A percentile compares a stretch with the other conserved stretches of the same genome.
phyloP scores from a whole-genome alignment of 2,329 filamentous ascomycete genomes.

The Pseudogymnoascus sp. region DNA sequence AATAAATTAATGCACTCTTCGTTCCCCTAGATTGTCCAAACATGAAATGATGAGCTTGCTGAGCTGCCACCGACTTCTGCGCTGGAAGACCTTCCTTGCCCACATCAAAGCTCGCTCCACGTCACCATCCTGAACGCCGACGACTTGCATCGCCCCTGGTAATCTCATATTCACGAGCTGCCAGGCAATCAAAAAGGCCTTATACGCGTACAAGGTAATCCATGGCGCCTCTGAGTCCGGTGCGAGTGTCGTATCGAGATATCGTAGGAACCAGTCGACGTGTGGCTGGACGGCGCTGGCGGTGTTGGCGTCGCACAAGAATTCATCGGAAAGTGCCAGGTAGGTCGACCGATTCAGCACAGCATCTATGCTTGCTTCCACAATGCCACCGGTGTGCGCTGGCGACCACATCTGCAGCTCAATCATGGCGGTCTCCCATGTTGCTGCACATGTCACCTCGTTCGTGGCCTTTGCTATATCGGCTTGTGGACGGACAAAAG shows the following conservation, averaged over 20 bases:
- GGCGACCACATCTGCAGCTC: constrained; percentile 37
- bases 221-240: constrained; percentile 32
- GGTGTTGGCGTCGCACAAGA: constrained; percentile 28
- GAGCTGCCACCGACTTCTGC: constrained; percentile 27
- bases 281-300: constrained; percentile 30
- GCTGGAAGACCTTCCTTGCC: constrained; percentile 29
- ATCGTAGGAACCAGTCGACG: constrained; percentile 34
- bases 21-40: constrained; percentile 24
- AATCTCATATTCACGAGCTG: constrained; percentile 29
- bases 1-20: not conserved
- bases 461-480: constrained; percentile 10
- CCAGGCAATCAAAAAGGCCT: constrained; percentile 36
- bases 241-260: constrained; percentile 26
- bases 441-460: constrained; percentile 28
- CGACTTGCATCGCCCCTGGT: constrained; percentile 29
- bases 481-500: constrained; percentile 24
- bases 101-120: constrained; percentile 23
- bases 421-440: constrained; percentile 37
- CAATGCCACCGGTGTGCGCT: constrained; percentile 34
- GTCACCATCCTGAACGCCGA: constrained; percentile 30
- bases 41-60: constrained; percentile 29
- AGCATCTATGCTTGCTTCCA: constrained; percentile 32
- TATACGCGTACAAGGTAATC: constrained; percentile 35
- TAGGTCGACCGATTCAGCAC: constrained; percentile 29
- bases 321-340: constrained; percentile 27